Evolutionary conservation across 2,329 filamentous ascomycete species (phyloP).

Genomic region (Claviceps sp.): DNA sequence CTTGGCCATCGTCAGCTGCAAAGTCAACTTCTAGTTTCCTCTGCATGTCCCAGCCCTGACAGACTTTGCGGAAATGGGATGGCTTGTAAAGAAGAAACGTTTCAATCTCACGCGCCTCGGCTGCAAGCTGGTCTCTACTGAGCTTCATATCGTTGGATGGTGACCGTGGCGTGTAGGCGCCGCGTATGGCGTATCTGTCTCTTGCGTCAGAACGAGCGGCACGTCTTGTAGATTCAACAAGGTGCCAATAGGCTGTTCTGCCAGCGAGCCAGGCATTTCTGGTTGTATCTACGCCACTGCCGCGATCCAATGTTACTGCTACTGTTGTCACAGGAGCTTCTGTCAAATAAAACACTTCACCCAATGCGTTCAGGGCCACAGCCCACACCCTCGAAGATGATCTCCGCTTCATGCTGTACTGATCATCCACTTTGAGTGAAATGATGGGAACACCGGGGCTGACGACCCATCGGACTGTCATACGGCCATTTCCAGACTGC

Average conservation of each 20-base stretch:
- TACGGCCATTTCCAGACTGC: slow-evolving; percentile 57
- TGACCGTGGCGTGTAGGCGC: slow-evolving; percentile 69
- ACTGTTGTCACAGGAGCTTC: slow-evolving; percentile 45
- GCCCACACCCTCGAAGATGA: slow-evolving; percentile 67
- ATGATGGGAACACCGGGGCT: slow-evolving; percentile 90
- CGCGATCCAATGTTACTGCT: slow-evolving; percentile 27
- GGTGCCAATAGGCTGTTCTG: slow-evolving; percentile 65
- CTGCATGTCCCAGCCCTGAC: slow-evolving; percentile 85
- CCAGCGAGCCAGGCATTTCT: slow-evolving; percentile 69
- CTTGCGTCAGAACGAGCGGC: slow-evolving; percentile 59
- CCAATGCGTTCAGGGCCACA: slow-evolving; percentile 85
- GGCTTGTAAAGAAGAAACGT: slow-evolving; percentile 60
- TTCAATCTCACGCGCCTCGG: slow-evolving; percentile 74
- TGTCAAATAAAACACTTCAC: slow-evolving; percentile 77
- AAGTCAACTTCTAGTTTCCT: slow-evolving; percentile 81
- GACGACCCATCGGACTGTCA: slow-evolving; percentile 79
- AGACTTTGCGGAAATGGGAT: slow-evolving; percentile 63
- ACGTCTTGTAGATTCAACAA: slow-evolving; percentile 67
- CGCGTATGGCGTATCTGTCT: slow-evolving; percentile 51
- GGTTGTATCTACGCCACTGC: slow-evolving; percentile 40
- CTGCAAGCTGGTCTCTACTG: slow-evolving; percentile 53
- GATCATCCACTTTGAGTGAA: slow-evolving; percentile 69
- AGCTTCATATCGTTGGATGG: slow-evolving; percentile 63
- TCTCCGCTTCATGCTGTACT: slow-evolving; percentile 59
- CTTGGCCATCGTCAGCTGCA: slow-evolving; percentile 61